Base-by-base conservation (phyloP, 2,329 filamentous ascomycete species). In the Aureobasidium uvarum region DNA sequence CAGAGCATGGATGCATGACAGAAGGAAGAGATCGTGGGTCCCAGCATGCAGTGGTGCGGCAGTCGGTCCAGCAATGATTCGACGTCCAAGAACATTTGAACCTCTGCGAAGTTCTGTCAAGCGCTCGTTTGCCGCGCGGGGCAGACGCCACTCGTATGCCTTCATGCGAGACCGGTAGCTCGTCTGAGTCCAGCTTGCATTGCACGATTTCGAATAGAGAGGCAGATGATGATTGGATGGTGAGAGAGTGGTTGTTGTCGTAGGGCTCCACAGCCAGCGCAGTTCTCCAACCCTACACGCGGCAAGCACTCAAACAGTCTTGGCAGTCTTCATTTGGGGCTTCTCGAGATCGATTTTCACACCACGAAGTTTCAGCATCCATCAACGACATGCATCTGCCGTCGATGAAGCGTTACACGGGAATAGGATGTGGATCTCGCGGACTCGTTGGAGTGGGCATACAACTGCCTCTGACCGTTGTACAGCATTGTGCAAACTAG, bases 1-100 rank as follows among this genome's bases (percentile, higher is more conserved):
- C 20, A 46, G 48, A 54, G 36, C 58, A 62, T 62, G 58, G 58
- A 39, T 62, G 45, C 45, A 62, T 63, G 28, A 48, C 20, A 13
- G 48, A 25, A 63, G 33, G 50, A 28, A 43, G 59, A 28, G 14
- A 43, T 54, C 46, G 48, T 63, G 46, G 60, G 60, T 45, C 60
- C 48, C 58, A 46, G 58, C 58, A 62, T 62, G 58, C 58, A 54
- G 60, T 63, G 60, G 60, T 63, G 60, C 60, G 60, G 60, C 60
- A 63, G 45, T 52, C 36, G 33, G 56, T 48, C 31, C 23, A 60
- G 33, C 58, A 51, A 62, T 39, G 58, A 62, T 62, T 62, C 45
- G 58, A 28, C n/a, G 58, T 51, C 13, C 13, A 36, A 62, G 58
- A 45, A 62, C 48, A 33, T 50, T 51, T 62, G 33, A 31, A 48